Conservation (phyloP, 2,329 filamentous ascomycete genomes). For the Juglanconis oblonga region DNA sequence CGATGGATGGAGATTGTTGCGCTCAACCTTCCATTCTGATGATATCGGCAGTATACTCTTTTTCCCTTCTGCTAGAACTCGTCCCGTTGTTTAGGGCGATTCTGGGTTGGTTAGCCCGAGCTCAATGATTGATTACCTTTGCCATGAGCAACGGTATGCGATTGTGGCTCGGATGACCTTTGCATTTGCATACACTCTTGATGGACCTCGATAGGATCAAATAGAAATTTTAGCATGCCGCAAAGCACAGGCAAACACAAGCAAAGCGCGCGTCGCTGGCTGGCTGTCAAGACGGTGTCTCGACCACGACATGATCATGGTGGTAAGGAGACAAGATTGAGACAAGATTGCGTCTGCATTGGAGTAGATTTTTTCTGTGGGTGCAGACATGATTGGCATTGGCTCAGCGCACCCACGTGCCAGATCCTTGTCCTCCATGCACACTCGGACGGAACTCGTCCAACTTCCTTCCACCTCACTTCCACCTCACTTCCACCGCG, state of each 20-base stretch:
- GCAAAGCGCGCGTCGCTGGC: neutral
- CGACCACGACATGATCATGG: neutral
- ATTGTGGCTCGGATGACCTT: neutral
- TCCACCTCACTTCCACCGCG: neutral
- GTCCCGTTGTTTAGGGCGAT: neutral
- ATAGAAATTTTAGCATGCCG: neutral
- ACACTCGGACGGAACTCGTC: no score
- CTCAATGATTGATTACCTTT: neutral
- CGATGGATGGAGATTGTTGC: neutral
- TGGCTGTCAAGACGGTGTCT: neutral
- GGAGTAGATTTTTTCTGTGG: neutral
- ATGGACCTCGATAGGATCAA: slow-evolving; percentile 1
- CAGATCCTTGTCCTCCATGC: neutral
- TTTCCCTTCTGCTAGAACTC: neutral
- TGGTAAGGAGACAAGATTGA: neutral
- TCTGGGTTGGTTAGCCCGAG: neutral
- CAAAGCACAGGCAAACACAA: neutral
- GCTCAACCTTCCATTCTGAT: neutral
- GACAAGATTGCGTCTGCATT: no score
- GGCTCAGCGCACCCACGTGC: neutral
- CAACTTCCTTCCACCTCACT: neutral
- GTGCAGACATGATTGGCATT: neutral
- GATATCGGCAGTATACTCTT: neutral
- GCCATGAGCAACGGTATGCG: neutral
- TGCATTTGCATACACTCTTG: neutral